phyloP scores from a whole-genome alignment of 2,329 filamentous ascomycete genomes.

The Talaromyces atroroseus region DNA sequence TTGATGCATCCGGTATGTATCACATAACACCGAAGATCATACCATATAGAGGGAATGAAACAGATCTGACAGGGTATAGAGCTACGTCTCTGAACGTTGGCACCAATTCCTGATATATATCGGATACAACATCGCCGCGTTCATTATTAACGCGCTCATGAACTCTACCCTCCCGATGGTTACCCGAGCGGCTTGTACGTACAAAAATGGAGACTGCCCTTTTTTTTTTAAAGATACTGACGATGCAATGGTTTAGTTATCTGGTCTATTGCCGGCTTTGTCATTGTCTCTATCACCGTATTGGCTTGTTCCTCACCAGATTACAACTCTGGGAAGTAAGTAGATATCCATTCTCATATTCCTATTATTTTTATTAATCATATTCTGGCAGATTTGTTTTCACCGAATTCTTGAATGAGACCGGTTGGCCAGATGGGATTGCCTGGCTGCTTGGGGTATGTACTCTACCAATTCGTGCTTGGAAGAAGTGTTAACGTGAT shows the following conservation, averaged over 20 bases:
- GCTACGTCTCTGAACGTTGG: slow-evolving; percentile 56
- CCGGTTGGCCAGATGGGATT: slow-evolving; percentile 64
- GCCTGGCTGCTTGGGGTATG: slow-evolving; percentile 41
- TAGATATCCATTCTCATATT: neutral
- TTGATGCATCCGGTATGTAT: slow-evolving; percentile 49
- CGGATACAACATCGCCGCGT: slow-evolving; percentile 55
- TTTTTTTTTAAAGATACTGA: neutral
- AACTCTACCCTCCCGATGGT: slow-evolving; percentile 58
- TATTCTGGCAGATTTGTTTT: slow-evolving; percentile 46
- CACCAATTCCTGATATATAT: slow-evolving; percentile 71
- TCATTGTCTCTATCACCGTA: slow-evolving; percentile 64
- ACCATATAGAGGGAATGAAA: neutral
- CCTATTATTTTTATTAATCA: neutral
- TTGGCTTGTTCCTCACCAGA: slow-evolving; percentile 61
- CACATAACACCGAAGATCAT: no score
- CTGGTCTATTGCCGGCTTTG: slow-evolving; percentile 65
- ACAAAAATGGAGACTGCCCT: neutral
- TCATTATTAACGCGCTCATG: slow-evolving; percentile 61
- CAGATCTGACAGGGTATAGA: slow-evolving; percentile 14
- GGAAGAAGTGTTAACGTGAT: slow-evolving; percentile 17
- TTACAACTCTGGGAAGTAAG: slow-evolving; percentile 59
- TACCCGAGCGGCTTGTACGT: slow-evolving; percentile 57
- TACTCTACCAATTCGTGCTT: neutral
- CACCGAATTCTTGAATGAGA: slow-evolving; percentile 60
- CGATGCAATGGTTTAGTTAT: slow-evolving; percentile 38